Conservation (phyloP, 2,329 filamentous ascomycete genomes). For the Fusarium hainanense region DNA sequence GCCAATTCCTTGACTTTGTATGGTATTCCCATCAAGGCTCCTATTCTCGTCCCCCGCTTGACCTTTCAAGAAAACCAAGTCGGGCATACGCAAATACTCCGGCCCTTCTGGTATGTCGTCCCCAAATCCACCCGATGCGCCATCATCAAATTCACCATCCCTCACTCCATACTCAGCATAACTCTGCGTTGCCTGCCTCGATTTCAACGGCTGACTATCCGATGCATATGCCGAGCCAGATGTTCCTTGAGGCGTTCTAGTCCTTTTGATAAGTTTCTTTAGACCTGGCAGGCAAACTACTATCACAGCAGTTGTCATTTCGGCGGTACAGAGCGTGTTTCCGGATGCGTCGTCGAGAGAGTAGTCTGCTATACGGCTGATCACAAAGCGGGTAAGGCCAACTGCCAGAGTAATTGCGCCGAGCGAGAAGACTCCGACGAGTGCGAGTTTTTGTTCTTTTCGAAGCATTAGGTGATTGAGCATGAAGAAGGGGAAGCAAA, state of each 20-base stretch:
- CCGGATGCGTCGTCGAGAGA: conserved; percentile 12
- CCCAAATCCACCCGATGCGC: too few relatives aligned
- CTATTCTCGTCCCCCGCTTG: conserved; percentile 9
- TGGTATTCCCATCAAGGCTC: not conserved
- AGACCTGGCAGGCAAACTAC: conserved; percentile 16
- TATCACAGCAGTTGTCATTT: conserved; percentile 20
- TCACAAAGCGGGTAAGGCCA: conserved; percentile 1
- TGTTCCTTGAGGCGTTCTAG: not conserved
- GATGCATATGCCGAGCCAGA: not conserved
- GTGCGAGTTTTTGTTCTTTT: conserved; percentile 1
- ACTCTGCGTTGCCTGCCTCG: not conserved
- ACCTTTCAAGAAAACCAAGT: not conserved
- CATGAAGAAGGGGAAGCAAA: conserved; percentile 21
- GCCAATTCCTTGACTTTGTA: not conserved
- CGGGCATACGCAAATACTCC: not conserved
- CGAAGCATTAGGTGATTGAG: conserved; percentile 1
- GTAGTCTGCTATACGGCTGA: not conserved
- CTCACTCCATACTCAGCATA: conserved; percentile 20
- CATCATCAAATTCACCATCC: conserved; percentile 16
- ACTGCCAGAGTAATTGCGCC: conserved; percentile 10
- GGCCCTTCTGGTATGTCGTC: not conserved
- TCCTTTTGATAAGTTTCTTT: not conserved
- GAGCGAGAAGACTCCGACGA: conserved; percentile 15
- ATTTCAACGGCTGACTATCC: not conserved
- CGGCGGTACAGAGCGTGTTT: not conserved